Percentiles rank a stretch among this genome's conserved stretches.
These are phyloP conservation scores for Trametes maxima DNA, from an alignment of 768 basidiomycete species.

Conservation along the genomic window DNA sequence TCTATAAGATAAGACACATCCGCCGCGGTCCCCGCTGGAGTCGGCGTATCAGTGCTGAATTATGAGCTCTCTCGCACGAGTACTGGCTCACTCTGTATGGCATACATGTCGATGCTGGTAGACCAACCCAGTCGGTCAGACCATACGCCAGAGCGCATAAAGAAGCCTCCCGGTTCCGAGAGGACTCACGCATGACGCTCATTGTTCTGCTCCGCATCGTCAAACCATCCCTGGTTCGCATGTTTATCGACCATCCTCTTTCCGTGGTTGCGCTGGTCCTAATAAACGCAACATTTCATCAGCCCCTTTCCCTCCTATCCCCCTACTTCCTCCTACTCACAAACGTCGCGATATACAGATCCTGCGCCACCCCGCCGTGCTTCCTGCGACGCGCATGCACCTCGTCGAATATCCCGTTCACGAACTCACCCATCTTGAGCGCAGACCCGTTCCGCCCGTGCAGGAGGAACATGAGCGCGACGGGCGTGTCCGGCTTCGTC, in stretches of 20 bases:
- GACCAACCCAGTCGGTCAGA: constrained; percentile 20
- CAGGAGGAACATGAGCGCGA: constrained; percentile 46
- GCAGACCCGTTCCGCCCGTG: constrained; percentile 48
- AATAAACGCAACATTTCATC: constrained; percentile 19
- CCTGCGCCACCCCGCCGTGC: constrained; percentile 32
- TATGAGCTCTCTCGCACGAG: not conserved
- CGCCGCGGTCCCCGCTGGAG: constrained; percentile 62
- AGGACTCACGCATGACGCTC: constrained; percentile 45
- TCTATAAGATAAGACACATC: constrained; percentile 85
- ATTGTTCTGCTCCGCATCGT: constrained; percentile 39
- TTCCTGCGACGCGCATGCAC: constrained; percentile 14
- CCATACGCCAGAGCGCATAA: constrained; percentile 2
- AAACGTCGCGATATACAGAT: constrained; percentile 50
- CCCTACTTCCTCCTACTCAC: constrained; percentile 32
- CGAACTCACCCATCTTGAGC: constrained; percentile 33
- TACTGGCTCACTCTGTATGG: constrained; percentile 41
- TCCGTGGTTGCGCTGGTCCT: constrained; percentile 62
- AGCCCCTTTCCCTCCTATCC: not conserved
- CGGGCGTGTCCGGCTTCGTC: constrained; percentile 20
- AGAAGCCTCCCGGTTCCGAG: not conserved
- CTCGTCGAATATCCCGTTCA: constrained; percentile 25
- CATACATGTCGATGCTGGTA: constrained; percentile 49
- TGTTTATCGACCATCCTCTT: constrained; percentile 38
- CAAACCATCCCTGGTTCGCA: constrained; percentile 44
- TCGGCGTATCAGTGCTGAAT: not conserved